Conservation (phyloP, 257 asterid genomes). For the Plantago elongata region DNA sequence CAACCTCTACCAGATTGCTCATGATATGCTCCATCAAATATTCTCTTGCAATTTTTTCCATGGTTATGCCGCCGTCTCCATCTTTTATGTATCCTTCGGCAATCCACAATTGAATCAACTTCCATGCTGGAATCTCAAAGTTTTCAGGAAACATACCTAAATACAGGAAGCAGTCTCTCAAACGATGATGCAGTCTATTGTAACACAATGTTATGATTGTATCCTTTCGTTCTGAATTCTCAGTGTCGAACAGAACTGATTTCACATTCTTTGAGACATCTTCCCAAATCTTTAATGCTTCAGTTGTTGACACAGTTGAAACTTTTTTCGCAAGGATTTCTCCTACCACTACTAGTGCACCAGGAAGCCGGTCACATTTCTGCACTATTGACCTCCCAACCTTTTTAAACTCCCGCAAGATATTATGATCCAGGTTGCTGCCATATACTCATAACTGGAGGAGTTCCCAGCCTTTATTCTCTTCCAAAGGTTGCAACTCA, state of each 20-base stretch:
- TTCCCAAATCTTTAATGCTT: background rate
- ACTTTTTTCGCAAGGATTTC: no score
- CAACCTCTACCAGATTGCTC: background rate
- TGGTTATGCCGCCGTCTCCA: background rate
- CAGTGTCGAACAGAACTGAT: background rate
- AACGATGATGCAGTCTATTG: background rate
- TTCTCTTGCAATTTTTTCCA: background rate
- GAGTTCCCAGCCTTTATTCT: background rate
- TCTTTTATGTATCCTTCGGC: background rate
- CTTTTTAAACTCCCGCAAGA: background rate
- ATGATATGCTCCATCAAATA: background rate
- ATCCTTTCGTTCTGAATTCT: no score
- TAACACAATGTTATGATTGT: background rate
- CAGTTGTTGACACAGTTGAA: no score
- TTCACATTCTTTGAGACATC: background rate
- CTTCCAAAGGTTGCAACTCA: background rate
- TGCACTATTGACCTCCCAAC: background rate
- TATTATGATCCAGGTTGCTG: background rate
- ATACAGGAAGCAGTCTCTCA: background rate
- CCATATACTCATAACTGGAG: conserved; percentile 2
- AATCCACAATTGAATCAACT: background rate
- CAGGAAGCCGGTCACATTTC: background rate
- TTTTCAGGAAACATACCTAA: background rate
- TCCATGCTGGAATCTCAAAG: background rate
- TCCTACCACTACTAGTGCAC: background rate